Evolutionary conservation across 2,329 filamentous ascomycete genomes (phyloP).

Genomic region (Blumeria hordei): DNA sequence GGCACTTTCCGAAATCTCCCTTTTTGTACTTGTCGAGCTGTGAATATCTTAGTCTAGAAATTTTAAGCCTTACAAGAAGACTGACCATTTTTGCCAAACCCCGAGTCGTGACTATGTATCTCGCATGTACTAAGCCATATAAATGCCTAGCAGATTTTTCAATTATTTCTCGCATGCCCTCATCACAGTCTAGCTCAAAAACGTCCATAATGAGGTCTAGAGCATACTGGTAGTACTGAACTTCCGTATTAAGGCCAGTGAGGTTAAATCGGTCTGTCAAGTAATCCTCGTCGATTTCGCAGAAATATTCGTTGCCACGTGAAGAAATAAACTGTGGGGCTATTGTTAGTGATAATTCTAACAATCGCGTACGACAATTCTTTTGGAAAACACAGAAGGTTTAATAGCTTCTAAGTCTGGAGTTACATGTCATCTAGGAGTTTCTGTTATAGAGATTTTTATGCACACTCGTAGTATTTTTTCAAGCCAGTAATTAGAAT

Average conservation of each 20-base stretch:
- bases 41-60: conserved; percentile 5
- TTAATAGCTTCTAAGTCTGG: too few species aligned
- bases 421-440: too few species aligned
- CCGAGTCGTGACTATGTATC: conserved; percentile 89
- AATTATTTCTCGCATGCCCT: conserved; percentile 93
- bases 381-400: too few species aligned
- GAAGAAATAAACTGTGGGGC: conserved; percentile 77
- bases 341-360: not conserved
- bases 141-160: conserved; percentile 91
- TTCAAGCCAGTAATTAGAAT: too few species aligned
- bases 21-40: conserved; percentile 99
- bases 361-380: too few species aligned
- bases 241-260: conserved; percentile 87
- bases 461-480: too few species aligned
- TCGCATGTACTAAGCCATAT: conserved; percentile 85
- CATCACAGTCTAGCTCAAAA: conserved; percentile 94
- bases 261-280: conserved; percentile 95
- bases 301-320: conserved; percentile 95
- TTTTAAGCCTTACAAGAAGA: not conserved
- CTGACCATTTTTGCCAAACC: conserved; percentile 86
- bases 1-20: conserved; percentile 92
- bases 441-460: too few species aligned
- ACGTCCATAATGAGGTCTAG: conserved; percentile 93
- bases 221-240: conserved; percentile 97
- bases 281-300: conserved; percentile 98